Conservation (phyloP, 331 rosid genomes). For the Malus hybrid region DNA sequence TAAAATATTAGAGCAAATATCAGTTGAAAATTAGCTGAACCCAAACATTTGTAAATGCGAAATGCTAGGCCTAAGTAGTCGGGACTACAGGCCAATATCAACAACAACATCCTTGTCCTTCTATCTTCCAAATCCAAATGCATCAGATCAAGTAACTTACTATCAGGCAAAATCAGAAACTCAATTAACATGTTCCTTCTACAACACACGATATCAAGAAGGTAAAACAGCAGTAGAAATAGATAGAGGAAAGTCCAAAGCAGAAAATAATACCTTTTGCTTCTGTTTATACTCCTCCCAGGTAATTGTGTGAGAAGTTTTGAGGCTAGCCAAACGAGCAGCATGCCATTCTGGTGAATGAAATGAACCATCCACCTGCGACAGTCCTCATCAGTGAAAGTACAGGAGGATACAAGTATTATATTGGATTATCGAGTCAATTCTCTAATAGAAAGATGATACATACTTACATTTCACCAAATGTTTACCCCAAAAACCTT, state of each 20-base stretch:
- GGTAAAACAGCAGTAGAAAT: neutral
- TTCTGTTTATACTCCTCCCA: slow-evolving; percentile 95
- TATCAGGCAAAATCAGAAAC: neutral
- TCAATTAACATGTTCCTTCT: neutral
- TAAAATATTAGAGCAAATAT: neutral
- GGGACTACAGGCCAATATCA: neutral
- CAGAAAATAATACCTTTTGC: slow-evolving; percentile 54
- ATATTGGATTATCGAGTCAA: slow-evolving; percentile 12
- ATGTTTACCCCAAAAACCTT: neutral
- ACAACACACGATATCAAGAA: neutral
- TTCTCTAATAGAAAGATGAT: slow-evolving; percentile 15
- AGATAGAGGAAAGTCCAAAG: neutral
- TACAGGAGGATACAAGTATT: slow-evolving; percentile 24
- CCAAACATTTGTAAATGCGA: neutral
- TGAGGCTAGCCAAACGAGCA: slow-evolving; percentile 99
- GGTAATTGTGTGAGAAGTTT: slow-evolving; percentile 89
- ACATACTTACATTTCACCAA: neutral
- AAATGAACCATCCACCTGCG: slow-evolving; percentile 99
- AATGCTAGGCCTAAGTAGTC: neutral
- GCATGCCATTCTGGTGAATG: slow-evolving; percentile 99
- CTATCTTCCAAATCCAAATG: neutral
- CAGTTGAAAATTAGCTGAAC: neutral
- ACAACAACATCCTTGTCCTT: neutral
- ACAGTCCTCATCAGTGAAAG: slow-evolving; percentile 84
- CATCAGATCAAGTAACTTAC: neutral